phyloP scores from a whole-genome alignment of 2,329 filamentous ascomycete genomes.

The Penicillium nordicum region DNA sequence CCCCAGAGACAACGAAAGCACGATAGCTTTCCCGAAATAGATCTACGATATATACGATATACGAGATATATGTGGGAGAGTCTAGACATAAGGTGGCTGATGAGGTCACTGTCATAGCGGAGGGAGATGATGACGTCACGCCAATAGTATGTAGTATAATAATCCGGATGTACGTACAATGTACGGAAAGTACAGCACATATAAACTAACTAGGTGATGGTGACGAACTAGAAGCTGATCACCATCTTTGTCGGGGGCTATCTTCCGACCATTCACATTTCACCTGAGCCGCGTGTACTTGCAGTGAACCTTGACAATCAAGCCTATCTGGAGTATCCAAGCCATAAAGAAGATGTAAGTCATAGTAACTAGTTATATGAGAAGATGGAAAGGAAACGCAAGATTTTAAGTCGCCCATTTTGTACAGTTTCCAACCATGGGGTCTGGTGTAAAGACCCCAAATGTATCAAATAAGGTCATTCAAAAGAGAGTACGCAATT shows the following conservation, averaged over 20 bases:
- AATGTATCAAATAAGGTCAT: neutral
- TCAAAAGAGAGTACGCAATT: neutral
- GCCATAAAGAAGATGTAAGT: neutral
- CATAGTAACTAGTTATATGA: neutral
- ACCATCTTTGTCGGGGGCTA: neutral
- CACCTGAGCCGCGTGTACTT: neutral
- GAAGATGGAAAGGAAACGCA: neutral
- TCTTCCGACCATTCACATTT: neutral
- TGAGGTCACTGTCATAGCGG: neutral
- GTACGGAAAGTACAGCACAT: neutral
- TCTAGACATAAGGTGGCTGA: neutral
- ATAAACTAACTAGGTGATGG: neutral
- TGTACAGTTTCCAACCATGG: neutral
- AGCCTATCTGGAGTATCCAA: neutral
- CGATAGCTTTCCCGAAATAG: neutral
- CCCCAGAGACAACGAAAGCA: neutral
- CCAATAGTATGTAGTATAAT: neutral
- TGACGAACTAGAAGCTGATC: neutral
- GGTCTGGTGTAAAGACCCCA: neutral
- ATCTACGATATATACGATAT: neutral
- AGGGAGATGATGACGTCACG: neutral
- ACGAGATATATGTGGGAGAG: neutral
- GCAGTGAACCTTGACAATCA: neutral
- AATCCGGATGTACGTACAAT: neutral
- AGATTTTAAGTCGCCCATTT: neutral